Evolutionary conservation across 768 basidiomycete genomes (phyloP).

Genomic region (Leucocoprinus sp.): DNA sequence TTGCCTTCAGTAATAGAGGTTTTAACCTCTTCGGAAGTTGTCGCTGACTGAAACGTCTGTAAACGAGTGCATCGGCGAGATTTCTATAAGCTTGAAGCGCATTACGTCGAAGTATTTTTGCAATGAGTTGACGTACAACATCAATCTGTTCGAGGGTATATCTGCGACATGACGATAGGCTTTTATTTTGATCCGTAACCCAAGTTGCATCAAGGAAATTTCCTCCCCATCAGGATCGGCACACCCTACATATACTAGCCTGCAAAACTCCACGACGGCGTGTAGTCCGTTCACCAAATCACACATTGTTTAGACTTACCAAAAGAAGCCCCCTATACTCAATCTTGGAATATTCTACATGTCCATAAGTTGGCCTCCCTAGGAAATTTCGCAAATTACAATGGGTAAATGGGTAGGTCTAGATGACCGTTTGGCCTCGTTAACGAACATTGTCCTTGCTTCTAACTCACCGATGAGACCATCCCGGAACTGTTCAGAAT

Average conservation of each 20-base stretch:
- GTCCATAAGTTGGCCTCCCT: slow-evolving; percentile 42
- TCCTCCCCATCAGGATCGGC: slow-evolving; percentile 37
- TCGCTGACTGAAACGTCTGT: slow-evolving; percentile 59
- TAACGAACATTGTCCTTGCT: neutral
- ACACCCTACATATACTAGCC: slow-evolving; percentile 69
- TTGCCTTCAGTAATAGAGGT: slow-evolving; percentile 59
- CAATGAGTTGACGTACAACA: slow-evolving; percentile 68
- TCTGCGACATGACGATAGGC: slow-evolving; percentile 23
- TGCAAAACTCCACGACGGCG: slow-evolving; percentile 18
- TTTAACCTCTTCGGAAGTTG: slow-evolving; percentile 45
- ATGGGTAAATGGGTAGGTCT: slow-evolving; percentile 58
- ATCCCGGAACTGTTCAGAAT: slow-evolving; percentile 35
- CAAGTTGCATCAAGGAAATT: slow-evolving; percentile 49
- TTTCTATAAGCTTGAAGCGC: neutral
- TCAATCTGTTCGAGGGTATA: slow-evolving; percentile 97
- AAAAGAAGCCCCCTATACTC: slow-evolving; percentile 88
- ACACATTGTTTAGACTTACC: slow-evolving; percentile 37
- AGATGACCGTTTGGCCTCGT: neutral
- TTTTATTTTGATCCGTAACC: too few species aligned
- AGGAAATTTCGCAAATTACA: slow-evolving; percentile 50
- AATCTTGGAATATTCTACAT: slow-evolving; percentile 89
- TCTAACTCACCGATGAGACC: slow-evolving; percentile 52
- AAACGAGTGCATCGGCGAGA: neutral
- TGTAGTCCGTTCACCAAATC: neutral
- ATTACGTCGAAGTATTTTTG: slow-evolving; percentile 68